These are phyloP conservation scores for Pseudogymnoascus sp. DNA, from an alignment of 2,329 filamentous ascomycete genomes.

Conservation along the genomic window DNA sequence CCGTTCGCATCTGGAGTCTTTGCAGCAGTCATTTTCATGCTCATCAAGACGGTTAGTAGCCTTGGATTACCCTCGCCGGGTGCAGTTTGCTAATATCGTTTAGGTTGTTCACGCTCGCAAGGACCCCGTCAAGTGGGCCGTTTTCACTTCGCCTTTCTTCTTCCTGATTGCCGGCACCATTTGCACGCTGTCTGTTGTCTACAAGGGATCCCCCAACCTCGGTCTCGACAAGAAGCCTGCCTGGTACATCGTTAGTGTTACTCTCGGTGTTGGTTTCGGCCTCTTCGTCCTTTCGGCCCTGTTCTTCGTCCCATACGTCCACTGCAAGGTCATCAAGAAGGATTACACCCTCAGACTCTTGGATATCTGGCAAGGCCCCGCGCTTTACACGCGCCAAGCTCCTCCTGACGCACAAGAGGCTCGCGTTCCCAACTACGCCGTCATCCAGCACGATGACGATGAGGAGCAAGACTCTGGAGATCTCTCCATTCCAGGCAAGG, in stretches of 20 bases:
- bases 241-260: conserved; percentile 60
- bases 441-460: conserved; percentile 58
- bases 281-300: conserved; percentile 50
- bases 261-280: conserved; percentile 54
- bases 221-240: conserved; percentile 56
- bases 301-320: conserved; percentile 66
- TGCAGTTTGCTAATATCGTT: background rate
- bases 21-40: conserved; percentile 59
- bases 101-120: conserved; percentile 57
- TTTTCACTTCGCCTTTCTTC: conserved; percentile 66
- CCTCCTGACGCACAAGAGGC: conserved; percentile 45
- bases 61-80: background rate
- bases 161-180: conserved; percentile 69
- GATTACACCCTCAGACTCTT: conserved; percentile 58
- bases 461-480: conserved; percentile 31
- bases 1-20: conserved; percentile 59
- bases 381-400: conserved; percentile 52
- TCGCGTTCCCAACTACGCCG: conserved; percentile 65
- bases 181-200: conserved; percentile 69
- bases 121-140: conserved; percentile 63
- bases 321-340: conserved; percentile 59
- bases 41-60: conserved; percentile 49
- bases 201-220: conserved; percentile 68
- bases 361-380: conserved; percentile 53
- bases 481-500: conserved; percentile 27